Evolutionary conservation across 805 yeast species (phyloP).

Genomic region (Candida ficus): DNA sequence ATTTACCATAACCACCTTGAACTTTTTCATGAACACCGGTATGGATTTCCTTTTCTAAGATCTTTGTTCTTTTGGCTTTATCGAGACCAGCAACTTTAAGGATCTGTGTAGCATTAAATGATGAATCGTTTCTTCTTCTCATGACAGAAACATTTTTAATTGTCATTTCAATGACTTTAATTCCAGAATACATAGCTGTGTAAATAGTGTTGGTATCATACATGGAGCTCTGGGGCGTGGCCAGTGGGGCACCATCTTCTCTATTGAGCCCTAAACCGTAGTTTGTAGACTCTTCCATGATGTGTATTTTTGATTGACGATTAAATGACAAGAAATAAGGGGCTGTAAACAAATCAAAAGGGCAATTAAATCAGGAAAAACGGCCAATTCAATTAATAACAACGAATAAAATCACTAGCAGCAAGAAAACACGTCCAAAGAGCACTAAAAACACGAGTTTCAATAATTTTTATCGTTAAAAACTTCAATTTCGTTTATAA

Average conservation of each 20-base stretch:
- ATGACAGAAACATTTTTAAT: constrained; percentile 67
- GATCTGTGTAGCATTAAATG: constrained; percentile 83
- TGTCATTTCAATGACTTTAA: constrained; percentile 75
- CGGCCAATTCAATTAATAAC: too few species aligned
- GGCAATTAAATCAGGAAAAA: not conserved
- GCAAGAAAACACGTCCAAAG: not conserved
- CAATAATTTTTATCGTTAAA: not conserved
- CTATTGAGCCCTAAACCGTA: constrained; percentile 5
- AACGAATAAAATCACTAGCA: too few species aligned
- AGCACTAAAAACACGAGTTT: too few species aligned
- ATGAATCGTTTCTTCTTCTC: constrained; percentile 71
- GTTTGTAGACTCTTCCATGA: not conserved
- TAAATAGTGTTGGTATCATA: constrained; percentile 39
- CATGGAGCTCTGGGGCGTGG: constrained; percentile 5
- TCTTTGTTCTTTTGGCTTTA: constrained; percentile 70
- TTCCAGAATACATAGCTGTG: constrained; percentile 73
- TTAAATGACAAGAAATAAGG: too few species aligned
- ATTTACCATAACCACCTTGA: constrained; percentile 81
- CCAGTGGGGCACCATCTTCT: constrained; percentile 5
- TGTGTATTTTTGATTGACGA: too few species aligned
- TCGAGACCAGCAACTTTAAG: constrained; percentile 73
- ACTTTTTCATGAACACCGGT: constrained; percentile 66
- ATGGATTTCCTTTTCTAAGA: constrained; percentile 70
- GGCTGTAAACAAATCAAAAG: too few species aligned
- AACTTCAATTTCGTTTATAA: not conserved